phyloP scores from a whole-genome alignment of 2,329 filamentous ascomycete genomes.

The Exutisphaerella laricina region DNA sequence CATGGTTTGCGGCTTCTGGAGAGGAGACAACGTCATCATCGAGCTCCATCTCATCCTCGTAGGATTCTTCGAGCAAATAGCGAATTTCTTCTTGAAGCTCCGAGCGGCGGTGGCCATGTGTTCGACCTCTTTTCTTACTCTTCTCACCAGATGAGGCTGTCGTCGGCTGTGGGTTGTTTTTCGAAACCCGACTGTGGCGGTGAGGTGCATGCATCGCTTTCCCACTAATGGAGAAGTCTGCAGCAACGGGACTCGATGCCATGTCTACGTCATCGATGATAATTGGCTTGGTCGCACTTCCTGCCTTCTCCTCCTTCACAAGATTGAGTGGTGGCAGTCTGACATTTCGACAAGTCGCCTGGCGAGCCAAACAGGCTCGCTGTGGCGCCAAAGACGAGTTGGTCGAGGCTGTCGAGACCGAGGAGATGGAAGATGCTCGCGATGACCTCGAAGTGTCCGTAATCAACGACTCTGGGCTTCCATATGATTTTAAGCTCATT shows the following conservation, averaged over 20 bases:
- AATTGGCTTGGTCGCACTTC: conserved; percentile 25
- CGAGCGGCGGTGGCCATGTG: conserved; percentile 28
- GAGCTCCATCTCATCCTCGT: conserved; percentile 25
- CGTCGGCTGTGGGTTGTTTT: conserved; percentile 20
- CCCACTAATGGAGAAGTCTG: conserved; percentile 31
- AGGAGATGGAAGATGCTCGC: conserved; percentile 51
- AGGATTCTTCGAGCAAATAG: conserved; percentile 29
- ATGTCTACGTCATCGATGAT: conserved; percentile 30
- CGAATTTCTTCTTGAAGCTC: conserved; percentile 35
- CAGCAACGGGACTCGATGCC: conserved; percentile 26
- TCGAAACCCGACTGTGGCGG: conserved; percentile 28
- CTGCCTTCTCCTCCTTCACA: conserved; percentile 25
- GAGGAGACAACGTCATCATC: conserved; percentile 24
- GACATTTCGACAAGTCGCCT: conserved; percentile 49
- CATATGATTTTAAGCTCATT: conserved; percentile 50
- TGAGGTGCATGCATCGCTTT: conserved; percentile 30
- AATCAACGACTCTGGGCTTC: conserved; percentile 58
- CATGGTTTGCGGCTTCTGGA: conserved; percentile 24
- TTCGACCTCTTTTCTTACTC: conserved; percentile 30
- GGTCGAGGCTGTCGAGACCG: conserved; percentile 43
- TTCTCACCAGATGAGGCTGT: conserved; percentile 18
- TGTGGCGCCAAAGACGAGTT: conserved; percentile 45
- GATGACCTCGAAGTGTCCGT: conserved; percentile 54
- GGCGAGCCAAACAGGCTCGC: conserved; percentile 44
- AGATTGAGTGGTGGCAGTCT: conserved; percentile 35